Evolutionary conservation across 2,329 filamentous ascomycete species (phyloP).

Genomic region (Fusarium euwallaceae): DNA sequence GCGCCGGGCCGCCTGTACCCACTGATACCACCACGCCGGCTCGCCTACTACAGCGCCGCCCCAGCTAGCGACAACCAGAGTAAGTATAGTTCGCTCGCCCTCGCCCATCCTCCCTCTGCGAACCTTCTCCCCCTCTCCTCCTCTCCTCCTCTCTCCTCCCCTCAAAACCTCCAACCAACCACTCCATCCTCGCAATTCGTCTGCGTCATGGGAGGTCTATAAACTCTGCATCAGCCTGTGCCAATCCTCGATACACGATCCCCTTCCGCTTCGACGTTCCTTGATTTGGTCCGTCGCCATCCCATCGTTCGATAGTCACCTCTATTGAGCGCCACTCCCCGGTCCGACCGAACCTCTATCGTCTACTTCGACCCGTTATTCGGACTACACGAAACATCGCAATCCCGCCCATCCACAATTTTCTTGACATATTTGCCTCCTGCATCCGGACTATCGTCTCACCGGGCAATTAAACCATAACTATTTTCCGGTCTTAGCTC

Average conservation of each 20-base stretch:
- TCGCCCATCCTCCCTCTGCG: slow-evolving; percentile 36
- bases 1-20: slow-evolving; percentile 45
- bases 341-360: slow-evolving; percentile 14
- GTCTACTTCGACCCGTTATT: slow-evolving; percentile 5
- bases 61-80: slow-evolving; percentile 40
- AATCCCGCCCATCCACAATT: slow-evolving; percentile 6
- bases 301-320: slow-evolving; percentile 21
- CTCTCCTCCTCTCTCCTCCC: slow-evolving; percentile 20
- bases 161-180: slow-evolving; percentile 14
- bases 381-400: slow-evolving; percentile 12
- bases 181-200: slow-evolving; percentile 25
- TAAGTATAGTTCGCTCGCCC: slow-evolving; percentile 43
- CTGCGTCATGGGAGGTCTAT: slow-evolving; percentile 35
- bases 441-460: neutral
- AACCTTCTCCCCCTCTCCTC: slow-evolving; percentile 27
- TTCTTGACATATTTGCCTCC: slow-evolving; percentile 19
- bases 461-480: slow-evolving; percentile 4
- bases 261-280: slow-evolving; percentile 16
- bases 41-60: slow-evolving; percentile 31
- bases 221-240: slow-evolving; percentile 17
- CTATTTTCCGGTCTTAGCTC: neutral
- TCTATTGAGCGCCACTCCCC: slow-evolving; percentile 28
- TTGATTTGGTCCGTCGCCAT: slow-evolving; percentile 26
- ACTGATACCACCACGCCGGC: slow-evolving; percentile 46
- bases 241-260: slow-evolving; percentile 13